phyloP scores from a whole-genome alignment of 2,329 filamentous ascomycete genomes.

The Ceratocystiopsis minuta region DNA sequence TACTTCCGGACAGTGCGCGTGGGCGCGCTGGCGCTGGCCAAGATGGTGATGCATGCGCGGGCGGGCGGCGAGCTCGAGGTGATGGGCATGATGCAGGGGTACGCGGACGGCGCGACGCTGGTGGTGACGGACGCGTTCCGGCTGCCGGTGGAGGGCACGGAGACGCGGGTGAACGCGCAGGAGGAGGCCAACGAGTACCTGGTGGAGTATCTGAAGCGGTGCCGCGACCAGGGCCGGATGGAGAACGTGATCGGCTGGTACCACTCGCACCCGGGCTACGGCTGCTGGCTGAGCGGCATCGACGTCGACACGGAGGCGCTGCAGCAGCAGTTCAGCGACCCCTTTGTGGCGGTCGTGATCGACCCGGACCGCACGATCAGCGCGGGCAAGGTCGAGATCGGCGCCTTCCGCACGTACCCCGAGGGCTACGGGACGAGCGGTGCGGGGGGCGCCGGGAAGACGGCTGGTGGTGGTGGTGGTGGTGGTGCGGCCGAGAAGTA shows the following conservation, averaged over 20 bases:
- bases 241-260: slow-evolving; percentile 98
- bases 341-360: slow-evolving; percentile 89
- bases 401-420: slow-evolving; percentile 89
- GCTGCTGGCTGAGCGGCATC: slow-evolving; percentile 94
- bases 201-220: slow-evolving; percentile 62
- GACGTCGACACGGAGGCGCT: slow-evolving; percentile 77
- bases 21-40: slow-evolving; percentile 80
- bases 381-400: slow-evolving; percentile 90
- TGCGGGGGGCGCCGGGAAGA: too few relatives aligned
- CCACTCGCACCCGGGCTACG: slow-evolving; percentile 92
- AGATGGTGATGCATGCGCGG: slow-evolving; percentile 99
- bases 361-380: slow-evolving; percentile 92
- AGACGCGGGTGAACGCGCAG: slow-evolving; percentile 92
- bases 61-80: slow-evolving; percentile 82
- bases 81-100: slow-evolving; percentile 97
- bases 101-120: slow-evolving; percentile 68
- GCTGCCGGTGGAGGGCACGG: slow-evolving; percentile 91
- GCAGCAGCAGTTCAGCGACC: slow-evolving; percentile 74
- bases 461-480: too few relatives aligned
- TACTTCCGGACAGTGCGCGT: slow-evolving; percentile 92
- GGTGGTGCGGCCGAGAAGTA: too few relatives aligned
- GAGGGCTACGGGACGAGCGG: too few relatives aligned
- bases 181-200: slow-evolving; percentile 96
- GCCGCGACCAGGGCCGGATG: slow-evolving; percentile 55
- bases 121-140: slow-evolving; percentile 90